Evolutionary conservation across 1,139 yeast genomes (phyloP).

Genomic region (Wickerhamomyces sp.): DNA sequence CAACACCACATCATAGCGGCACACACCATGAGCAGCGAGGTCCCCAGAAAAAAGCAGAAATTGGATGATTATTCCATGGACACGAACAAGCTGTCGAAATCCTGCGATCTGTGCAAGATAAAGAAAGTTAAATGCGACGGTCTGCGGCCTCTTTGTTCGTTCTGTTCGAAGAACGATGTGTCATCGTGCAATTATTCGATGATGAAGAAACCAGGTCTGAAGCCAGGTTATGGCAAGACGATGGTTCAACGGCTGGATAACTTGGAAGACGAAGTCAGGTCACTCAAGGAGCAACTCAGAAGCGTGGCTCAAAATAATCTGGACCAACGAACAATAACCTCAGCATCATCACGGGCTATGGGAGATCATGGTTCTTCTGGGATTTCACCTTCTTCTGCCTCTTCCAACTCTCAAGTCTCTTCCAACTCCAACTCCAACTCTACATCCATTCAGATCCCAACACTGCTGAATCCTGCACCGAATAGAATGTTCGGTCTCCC

Average conservation of each 20-base stretch:
- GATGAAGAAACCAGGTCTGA: conserved; percentile 20
- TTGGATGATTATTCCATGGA: conserved; percentile 1
- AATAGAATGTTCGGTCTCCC: conserved; percentile 7
- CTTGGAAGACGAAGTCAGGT: conserved; percentile 11
- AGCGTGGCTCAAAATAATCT: too few species aligned
- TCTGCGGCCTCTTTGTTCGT: conserved; percentile 29
- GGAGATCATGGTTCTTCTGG: too few species aligned
- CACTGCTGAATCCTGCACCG: conserved; percentile 12
- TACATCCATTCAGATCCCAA: conserved; percentile 11
- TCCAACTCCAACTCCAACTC: not conserved
- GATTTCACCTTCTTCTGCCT: not conserved
- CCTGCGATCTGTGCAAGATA: conserved; percentile 33
- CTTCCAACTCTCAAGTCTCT: not conserved
- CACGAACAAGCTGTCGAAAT: conserved; percentile 12
- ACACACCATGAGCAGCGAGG: not conserved
- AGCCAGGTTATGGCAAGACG: conserved; percentile 19
- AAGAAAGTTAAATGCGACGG: conserved; percentile 35
- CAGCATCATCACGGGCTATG: too few species aligned
- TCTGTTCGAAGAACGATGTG: conserved; percentile 27
- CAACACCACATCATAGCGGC: too few species aligned
- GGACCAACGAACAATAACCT: too few species aligned
- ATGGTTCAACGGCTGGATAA: conserved; percentile 16
- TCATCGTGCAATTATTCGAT: conserved; percentile 12
- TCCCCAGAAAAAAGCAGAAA: not conserved
- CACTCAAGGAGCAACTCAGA: conserved; percentile 9